Evolutionary conservation across 441 rosid genomes (phyloP), one percentile per base, ranked within the genome.

Genomic region (Populus hybrid): DNA sequence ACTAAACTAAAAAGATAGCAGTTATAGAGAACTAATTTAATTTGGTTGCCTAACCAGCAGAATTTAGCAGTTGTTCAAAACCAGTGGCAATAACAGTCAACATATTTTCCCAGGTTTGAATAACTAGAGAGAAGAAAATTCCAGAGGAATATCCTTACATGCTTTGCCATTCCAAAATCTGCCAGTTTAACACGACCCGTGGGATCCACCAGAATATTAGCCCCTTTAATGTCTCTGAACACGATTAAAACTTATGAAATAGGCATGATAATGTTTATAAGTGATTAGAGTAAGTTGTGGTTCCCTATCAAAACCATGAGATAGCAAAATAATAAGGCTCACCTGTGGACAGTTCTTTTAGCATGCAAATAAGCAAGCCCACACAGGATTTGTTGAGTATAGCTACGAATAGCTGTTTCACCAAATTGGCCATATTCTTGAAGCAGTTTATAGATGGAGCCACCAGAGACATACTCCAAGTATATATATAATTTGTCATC

Each of bases 101-200:
- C 61, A 53, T 53, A 53, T 53, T 53, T 53, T 53, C n/a, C 61
- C 61, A 1, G 2, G 24, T 18, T 35, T 34, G 20, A 3, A n/a
- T 30, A 30, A 4, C 36, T 67, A 67, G 34, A 69, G 40, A 69
- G 5, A 66, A 66, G 8, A 75, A 26, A 40, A 66, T 40, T 67
- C 67, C 23, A 32, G 71, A 70, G 21, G 70, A 42, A 26, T 30
- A 23, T 66, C 23, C 94, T 90, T 89, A 96, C 99, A 81, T 94
- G 99, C 87, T 96, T 94, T 78, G 99, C 99, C 99, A 96, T 96
- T 86, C 99, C 99, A 80, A 96, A 96, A 84, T 96, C 98, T 77
- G 97, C 99, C 87, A 96, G 85, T 79, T 96, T 96, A 69, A 96
- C 98, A n/a, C 98, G 94, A 71, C 99, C 94, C 82, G 75, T 87